phyloP scores from a whole-genome alignment of 345 rosid species.

The Pistacia vera region DNA sequence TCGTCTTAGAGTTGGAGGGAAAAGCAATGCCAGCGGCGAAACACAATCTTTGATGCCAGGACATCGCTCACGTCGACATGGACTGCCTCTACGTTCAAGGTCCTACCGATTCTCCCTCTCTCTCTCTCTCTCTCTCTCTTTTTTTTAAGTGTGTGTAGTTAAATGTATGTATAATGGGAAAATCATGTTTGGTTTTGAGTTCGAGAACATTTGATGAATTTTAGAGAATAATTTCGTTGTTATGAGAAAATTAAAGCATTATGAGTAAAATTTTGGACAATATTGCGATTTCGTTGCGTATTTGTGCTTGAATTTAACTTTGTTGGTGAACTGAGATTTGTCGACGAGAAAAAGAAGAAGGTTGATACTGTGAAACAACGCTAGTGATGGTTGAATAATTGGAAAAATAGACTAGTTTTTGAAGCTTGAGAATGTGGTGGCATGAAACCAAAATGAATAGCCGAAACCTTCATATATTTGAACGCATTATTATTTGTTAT shows the following conservation, averaged over 20 bases:
- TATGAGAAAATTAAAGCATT: neutral
- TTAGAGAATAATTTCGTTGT: neutral
- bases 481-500: too few species aligned
- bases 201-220: neutral
- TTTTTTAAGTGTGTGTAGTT: too few species aligned
- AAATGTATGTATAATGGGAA: neutral
- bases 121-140: neutral
- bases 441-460: too few species aligned
- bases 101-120: constrained; percentile 4
- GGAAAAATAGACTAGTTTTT: neutral
- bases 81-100: constrained; percentile 99
- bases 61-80: constrained; percentile 92
- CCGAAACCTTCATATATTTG: neutral
- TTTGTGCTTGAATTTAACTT: neutral
- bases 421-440: neutral
- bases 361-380: too few species aligned
- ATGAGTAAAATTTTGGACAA: neutral
- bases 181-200: neutral
- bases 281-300: neutral
- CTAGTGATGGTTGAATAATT: neutral
- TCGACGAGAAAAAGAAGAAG: too few species aligned
- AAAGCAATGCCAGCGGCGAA: constrained; percentile 69
- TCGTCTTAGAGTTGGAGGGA: neutral
- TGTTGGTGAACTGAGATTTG: too few species aligned
- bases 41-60: constrained; percentile 64